Base-by-base conservation (phyloP, 306 rosid genomes). In the Canavalia ensiformis region DNA sequence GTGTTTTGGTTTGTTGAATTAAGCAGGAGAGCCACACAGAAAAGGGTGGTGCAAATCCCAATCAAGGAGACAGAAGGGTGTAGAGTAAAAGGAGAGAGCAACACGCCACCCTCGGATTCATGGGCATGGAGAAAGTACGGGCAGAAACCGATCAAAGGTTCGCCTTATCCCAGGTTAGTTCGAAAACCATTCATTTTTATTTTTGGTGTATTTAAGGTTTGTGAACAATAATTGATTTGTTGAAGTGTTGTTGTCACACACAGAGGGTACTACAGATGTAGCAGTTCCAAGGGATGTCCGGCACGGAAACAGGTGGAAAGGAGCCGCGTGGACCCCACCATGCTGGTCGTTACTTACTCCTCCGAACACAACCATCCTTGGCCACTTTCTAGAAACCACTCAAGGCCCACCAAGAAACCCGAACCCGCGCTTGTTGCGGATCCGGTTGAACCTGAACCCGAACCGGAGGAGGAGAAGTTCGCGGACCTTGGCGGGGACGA, bases 121-220 rank as follows among this genome's bases (percentile, higher is more conserved):
- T 95, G 98, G 98, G 94, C 98, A 11, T 95, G 99, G 99, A 83
- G 99, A 68, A 95, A 95, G 59, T 95, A 95, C 63, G 99, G 99
- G 2, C 99, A 95, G 82, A 95, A 95, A 70, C 99, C 99, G 79
- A 95, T 95, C 92, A 95, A 95, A 78, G 99, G 99, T 73, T 95
- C 99, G 2, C 99, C 99, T 25, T 95, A 91, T 59, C 99, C 99
- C 52, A 95, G 99, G 99, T 92, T 67, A 67, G 3, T 39, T 41
- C 33, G 2, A 68, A 0, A 45, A 45, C 0, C 2, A 66, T 50
- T 51, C 6, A 44, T 80, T 50, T 47, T 10, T 29, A 41, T 18
- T 8, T 25, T 44, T 51, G 6, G 5, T 68, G 25, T 18, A 18
- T 47, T 58, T 28, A 10, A 66, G 72, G 81, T 47, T 13, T 5